These are phyloP conservation scores for Pyrenophora seminiperda DNA, from an alignment of 2,329 filamentous ascomycete genomes.

Conservation along the genomic window DNA sequence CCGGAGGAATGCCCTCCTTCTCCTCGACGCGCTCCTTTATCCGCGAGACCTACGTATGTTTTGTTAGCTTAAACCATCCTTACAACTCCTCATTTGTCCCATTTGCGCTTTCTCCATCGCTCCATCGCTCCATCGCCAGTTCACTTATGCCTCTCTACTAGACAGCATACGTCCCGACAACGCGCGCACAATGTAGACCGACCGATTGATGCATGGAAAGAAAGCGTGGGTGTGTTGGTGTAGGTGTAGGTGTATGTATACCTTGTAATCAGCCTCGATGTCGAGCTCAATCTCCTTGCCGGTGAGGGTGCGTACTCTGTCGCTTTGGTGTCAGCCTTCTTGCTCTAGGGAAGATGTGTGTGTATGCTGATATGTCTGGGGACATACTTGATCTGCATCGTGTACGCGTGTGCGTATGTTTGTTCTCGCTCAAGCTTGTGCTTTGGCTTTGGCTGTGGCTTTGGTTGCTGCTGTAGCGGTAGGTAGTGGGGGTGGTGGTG, in stretches of 20 bases:
- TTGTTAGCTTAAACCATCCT: slow-evolving; percentile 11
- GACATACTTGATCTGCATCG: slow-evolving; percentile 47
- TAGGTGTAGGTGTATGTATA: slow-evolving; percentile 55
- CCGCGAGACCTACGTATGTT: slow-evolving; percentile 70
- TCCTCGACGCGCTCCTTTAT: slow-evolving; percentile 99
- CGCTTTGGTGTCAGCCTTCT: slow-evolving; percentile 16
- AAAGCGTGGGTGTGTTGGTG: too few species aligned
- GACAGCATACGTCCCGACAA: too few species aligned
- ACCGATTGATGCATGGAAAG: too few species aligned
- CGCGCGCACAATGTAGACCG: too few species aligned
- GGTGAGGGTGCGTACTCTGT: slow-evolving; percentile 92
- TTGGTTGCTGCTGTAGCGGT: too few species aligned
- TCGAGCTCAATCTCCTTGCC: slow-evolving; percentile 99
- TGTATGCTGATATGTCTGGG: not conserved
- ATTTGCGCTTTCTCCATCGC: too few species aligned
- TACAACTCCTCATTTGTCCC: too few species aligned
- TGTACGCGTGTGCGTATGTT: too few species aligned
- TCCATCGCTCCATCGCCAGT: too few species aligned
- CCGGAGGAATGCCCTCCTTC: slow-evolving; percentile 97
- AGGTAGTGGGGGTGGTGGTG: too few species aligned
- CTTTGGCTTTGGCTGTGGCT: too few species aligned
- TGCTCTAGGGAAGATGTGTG: not conserved
- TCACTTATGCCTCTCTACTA: too few species aligned
- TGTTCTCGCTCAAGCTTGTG: slow-evolving; percentile 3
- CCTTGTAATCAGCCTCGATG: slow-evolving; percentile 93